Base-by-base conservation (phyloP, 257 asterid species). In the Rhazya stricta region DNA sequence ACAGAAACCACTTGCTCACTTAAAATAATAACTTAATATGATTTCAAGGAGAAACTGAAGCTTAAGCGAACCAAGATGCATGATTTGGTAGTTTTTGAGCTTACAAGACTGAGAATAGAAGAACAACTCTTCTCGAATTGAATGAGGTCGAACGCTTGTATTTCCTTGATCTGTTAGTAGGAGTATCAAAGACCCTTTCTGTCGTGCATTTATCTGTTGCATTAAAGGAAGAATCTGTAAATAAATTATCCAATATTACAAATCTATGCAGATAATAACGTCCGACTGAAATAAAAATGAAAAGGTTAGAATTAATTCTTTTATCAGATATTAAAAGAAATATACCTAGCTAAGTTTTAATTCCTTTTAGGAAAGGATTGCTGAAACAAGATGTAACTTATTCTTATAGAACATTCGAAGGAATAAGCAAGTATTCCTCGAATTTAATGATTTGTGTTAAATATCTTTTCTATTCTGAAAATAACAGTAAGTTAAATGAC, bases 51-150 rank as follows among this genome's bases (percentile, higher is more conserved):
- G 74, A 25, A 41, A n/a, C 5, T 18, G 56, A 63, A 73, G 56
- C n/a, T 58, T 41, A 41, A 76, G 78, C 65, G 25, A 76, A 81
- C 56, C 57, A 58, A 74, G 75, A 67, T 43, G 79, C 9, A 37
- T 32, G 71, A 72, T 5, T 50, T 21, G 16, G 42, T 74, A n/a
- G 63, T 73, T 76, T 45, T 74, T 72, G 78, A 84, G 70, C 98
- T 86, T 91, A 94, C 98, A 91, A 82, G 80, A 89, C 81, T 25
- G 98, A 94, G 86, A 89, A 94, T 66, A 94, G 83, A 84, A 91
- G 89, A 85, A 91, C 94, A 36, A 94, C 88, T 84, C 94, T 91
- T 86, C 97, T 90, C 78, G 97, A 90, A 82, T 87, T 94, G 90
- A 94, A 94, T 53, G 98, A 94, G 80, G 84, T 74, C 48, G 97